Base-by-base conservation (phyloP, 345 rosid genomes). In the Capsella bursapastoris region DNA sequence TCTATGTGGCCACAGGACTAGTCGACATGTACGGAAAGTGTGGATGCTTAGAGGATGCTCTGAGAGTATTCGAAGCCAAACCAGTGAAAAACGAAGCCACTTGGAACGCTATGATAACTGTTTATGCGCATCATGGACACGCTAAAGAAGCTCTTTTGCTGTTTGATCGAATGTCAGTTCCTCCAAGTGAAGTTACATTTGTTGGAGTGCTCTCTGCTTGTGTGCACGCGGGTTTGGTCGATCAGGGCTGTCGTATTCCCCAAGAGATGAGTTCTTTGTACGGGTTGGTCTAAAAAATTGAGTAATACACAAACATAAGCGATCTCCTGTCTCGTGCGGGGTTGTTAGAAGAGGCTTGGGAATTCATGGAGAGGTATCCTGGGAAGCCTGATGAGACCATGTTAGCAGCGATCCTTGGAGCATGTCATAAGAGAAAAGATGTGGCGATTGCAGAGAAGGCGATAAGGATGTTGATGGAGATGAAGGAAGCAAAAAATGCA, bases 21-120 rank as follows among this genome's bases (percentile, higher is more conserved):
- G 74, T 93, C 49, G 97, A 93, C 67, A 91, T 93, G 97, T 89
- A 91, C 37, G 97, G 97, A 4, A 91, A 91, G 74, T 91, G 90
- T 28, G 97, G 98, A 68, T 80, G 83, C 70, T 71, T 89, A 78
- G 86, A 86, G 56, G 74, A 88, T 59, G 93, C 98, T 60, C 43
- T 80, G 12, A 83, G 86, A 71, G 89, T 87, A 78, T 93, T 93
- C 62, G 87, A 87, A 78, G 77, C 64, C 60, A 88, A 86, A 87
- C 85, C 89, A 32, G 65, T 68, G 38, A 93, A 83, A 82, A 93
- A 89, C 75, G 91, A 88, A 80, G 96, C 86, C 57, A 84, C 98
- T 12, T 93, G 97, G 98, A 93, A 91, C 74, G 88, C 89, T 48
- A 91, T 89, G 96, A 91, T 93, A 78, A 83, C 87, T 1, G 91